These are phyloP conservation scores for Cymbopogon flexuosus DNA, from an alignment of 202 grass and related monocot species.

Conservation along the genomic window DNA sequence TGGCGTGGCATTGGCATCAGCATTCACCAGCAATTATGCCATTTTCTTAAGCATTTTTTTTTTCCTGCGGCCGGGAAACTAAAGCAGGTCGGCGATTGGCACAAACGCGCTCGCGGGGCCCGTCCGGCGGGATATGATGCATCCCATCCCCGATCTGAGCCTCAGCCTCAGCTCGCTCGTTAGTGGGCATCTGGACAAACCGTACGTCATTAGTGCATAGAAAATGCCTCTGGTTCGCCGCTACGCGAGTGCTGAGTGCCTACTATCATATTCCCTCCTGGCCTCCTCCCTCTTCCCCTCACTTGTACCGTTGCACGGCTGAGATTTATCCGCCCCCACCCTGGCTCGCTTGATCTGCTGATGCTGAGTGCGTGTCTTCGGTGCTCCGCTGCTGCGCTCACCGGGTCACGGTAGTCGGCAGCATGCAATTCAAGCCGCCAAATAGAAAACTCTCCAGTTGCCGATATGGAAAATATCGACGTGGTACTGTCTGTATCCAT, in stretches of 20 bases:
- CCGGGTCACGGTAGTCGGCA: neutral
- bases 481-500: neutral
- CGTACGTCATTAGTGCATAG: slow-evolving; percentile 22
- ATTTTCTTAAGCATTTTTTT: neutral
- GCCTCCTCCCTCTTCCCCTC: neutral
- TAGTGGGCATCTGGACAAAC: slow-evolving; percentile 45
- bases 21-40: neutral
- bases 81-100: slow-evolving; percentile 21
- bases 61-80: neutral
- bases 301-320: neutral
- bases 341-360: neutral
- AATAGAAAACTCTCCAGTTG: neutral
- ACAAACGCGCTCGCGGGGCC: neutral
- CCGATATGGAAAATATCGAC: neutral
- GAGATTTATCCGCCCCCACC: neutral
- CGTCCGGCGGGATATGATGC: neutral
- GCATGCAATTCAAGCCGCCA: neutral
- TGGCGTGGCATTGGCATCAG: neutral
- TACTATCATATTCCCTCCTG: neutral
- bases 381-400: neutral
- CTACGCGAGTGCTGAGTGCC: neutral
- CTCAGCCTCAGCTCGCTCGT: neutral
- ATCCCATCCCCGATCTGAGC: slow-evolving; percentile 6
- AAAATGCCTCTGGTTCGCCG: slow-evolving; percentile 22
- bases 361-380: neutral